These are phyloP conservation scores for Tricholomella constricta DNA, from an alignment of 768 basidiomycete genomes.

Conservation along the genomic window DNA sequence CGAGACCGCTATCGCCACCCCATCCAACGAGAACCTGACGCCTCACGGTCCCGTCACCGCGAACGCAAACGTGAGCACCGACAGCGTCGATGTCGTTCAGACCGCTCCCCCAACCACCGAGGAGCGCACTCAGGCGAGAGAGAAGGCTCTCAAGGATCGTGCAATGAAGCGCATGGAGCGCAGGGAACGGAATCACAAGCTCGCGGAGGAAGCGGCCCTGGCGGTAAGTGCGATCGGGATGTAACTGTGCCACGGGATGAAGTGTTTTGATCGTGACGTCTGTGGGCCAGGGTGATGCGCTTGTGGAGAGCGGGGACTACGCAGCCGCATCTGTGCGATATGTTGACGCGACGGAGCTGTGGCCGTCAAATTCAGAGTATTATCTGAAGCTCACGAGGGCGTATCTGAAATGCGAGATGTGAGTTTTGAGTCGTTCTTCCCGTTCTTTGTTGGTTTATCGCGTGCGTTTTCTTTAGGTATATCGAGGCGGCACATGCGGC, in stretches of 20 bases:
- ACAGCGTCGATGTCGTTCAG: slow-evolving; percentile 15
- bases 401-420: slow-evolving; percentile 18
- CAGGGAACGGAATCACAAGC: slow-evolving; percentile 15
- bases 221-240: slow-evolving; percentile 11
- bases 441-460: background rate
- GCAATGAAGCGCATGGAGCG: slow-evolving; percentile 18
- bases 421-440: background rate
- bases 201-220: slow-evolving; percentile 18
- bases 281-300: slow-evolving; percentile 33
- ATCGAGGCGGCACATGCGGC: slow-evolving; percentile 23
- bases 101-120: slow-evolving; percentile 6
- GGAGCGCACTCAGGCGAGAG: slow-evolving; percentile 10
- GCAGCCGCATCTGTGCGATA: slow-evolving; percentile 34
- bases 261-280: slow-evolving; percentile 3
- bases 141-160: slow-evolving; percentile 12
- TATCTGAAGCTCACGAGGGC: slow-evolving; percentile 20
- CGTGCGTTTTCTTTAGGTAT: slow-evolving; percentile 6
- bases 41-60: background rate
- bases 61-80: slow-evolving; percentile 5
- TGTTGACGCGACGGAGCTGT: slow-evolving; percentile 30
- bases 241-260: background rate
- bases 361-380: slow-evolving; percentile 19
- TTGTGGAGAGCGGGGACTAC: slow-evolving; percentile 31
- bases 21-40: slow-evolving; percentile 2
- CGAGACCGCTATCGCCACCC: background rate